Base-by-base conservation (phyloP, 768 basidiomycete genomes). In the Candolleomyces efflorescens region DNA sequence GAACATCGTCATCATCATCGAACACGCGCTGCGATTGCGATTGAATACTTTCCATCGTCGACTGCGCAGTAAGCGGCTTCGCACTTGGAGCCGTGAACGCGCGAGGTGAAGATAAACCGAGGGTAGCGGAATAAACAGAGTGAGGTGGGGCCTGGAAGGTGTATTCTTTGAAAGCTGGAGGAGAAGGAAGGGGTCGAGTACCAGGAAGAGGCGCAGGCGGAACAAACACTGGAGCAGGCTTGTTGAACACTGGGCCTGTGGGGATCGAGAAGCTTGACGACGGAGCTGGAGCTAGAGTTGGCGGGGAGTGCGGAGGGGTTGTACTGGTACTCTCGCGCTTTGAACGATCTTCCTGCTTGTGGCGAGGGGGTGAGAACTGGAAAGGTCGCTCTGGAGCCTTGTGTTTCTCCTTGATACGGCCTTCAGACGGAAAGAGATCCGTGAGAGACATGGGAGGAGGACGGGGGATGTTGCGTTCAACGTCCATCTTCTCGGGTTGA, bases 241-340 rank as follows among this genome's bases (percentile, higher is more conserved):
- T 87, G 63, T 82, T 83, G 73, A 89, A 88, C 4, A 87, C 83
- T 2, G 81, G 79, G 13, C 70, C 77, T 15, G 72, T 59, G 11
- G 75, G 75, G 27, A 71, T 64, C 38, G 70, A 64, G 61, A 75
- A 71, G 51, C 64, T 63, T 41, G 64, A 63, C 11, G 64, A 64
- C 17, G 76, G 73, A 6, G 75, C 65, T 12, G 56, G 22, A 26
- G 58, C 10, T 11, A 67, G 64, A 2, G 85, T n/a, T n/a, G n/a
- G n/a, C n/a, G n/a, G 84, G 7, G 86, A 85, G 56, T 81, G 68
- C 7, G 82, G 79, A 32, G 84, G 84, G 15, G 84, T 86, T 10
- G 81, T 84, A 3, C 83, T 78, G 6, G 73, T 68, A 56, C 79
- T 82, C 54, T 75, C 68, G 22, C 67, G 67, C 9, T 64, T 59